Percentiles rank a stretch among this genome's conserved stretches.
Evolutionary conservation across 1,139 yeast genomes (phyloP).

Genomic region (Debaryomyces nepalensis): DNA sequence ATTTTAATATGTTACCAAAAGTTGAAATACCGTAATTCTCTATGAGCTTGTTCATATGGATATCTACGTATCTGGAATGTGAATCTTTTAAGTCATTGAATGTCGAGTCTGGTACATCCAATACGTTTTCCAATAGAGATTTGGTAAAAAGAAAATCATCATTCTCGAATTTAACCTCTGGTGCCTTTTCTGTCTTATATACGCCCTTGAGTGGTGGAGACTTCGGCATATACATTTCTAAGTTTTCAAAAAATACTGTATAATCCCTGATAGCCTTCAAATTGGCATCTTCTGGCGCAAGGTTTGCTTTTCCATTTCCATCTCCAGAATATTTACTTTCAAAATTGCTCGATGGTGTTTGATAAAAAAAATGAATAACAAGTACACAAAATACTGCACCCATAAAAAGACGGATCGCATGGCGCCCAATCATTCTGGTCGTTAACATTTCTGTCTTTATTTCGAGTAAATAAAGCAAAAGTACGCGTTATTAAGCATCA

Average conservation of each 20-base stretch:
- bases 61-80: constrained; percentile 36
- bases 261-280: constrained; percentile 30
- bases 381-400: neutral
- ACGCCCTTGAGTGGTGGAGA: constrained; percentile 40
- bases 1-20: constrained; percentile 40
- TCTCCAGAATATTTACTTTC: no score
- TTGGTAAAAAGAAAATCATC: constrained; percentile 40
- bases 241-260: constrained; percentile 35
- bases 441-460: neutral
- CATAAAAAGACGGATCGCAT: neutral
- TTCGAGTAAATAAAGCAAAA: neutral
- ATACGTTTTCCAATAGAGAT: constrained; percentile 42
- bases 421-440: constrained; percentile 4
- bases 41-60: constrained; percentile 36
- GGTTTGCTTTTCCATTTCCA: neutral
- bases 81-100: constrained; percentile 35
- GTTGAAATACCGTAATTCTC: constrained; percentile 38
- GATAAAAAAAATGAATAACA: constrained; percentile 5
- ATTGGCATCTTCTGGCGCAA: constrained; percentile 4
- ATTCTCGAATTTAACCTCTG: constrained; percentile 32
- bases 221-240: constrained; percentile 33
- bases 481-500: neutral
- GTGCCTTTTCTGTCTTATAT: constrained; percentile 39
- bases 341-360: neutral
- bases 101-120: constrained; percentile 42